Conservation (phyloP, 2,329 filamentous ascomycete species). For the Paecilomyces variotii region DNA sequence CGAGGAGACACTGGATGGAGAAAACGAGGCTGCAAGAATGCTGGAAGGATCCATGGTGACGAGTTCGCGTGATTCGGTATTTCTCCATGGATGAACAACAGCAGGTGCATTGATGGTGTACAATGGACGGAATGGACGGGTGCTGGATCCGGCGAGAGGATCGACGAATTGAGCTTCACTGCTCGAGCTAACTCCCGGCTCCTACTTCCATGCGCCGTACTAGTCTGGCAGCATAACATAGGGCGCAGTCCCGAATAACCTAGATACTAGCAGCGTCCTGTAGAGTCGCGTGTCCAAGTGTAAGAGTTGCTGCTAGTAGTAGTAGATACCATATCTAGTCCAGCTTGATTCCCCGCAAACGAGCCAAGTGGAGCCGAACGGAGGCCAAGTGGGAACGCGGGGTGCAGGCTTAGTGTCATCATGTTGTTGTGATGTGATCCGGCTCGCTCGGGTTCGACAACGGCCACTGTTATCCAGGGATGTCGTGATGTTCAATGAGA, state of each 20-base stretch:
- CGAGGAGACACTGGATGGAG: neutral
- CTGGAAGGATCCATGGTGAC: neutral
- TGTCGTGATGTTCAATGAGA: neutral
- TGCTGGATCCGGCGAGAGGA: neutral
- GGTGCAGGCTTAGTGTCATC: conserved; percentile 8
- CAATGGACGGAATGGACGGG: neutral
- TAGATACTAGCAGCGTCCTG: neutral
- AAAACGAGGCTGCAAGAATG: neutral
- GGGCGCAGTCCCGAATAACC: neutral
- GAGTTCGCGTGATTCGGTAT: neutral
- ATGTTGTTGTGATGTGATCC: conserved; percentile 5
- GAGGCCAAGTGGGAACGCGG: conserved; percentile 7
- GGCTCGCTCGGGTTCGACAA: neutral
- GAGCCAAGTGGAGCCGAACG: conserved; percentile 4
- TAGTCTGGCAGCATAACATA: neutral
- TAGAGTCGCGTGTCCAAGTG: neutral
- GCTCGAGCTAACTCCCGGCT: neutral
- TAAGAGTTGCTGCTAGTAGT: neutral
- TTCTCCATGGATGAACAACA: neutral
- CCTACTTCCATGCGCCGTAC: neutral
- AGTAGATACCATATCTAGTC: neutral
- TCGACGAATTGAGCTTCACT: neutral
- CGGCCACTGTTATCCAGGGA: neutral
- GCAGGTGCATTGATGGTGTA: neutral
- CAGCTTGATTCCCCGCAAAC: conserved; percentile 3